phyloP scores from a whole-genome alignment of 164 flowering plant species.

The Annona squamosa region DNA sequence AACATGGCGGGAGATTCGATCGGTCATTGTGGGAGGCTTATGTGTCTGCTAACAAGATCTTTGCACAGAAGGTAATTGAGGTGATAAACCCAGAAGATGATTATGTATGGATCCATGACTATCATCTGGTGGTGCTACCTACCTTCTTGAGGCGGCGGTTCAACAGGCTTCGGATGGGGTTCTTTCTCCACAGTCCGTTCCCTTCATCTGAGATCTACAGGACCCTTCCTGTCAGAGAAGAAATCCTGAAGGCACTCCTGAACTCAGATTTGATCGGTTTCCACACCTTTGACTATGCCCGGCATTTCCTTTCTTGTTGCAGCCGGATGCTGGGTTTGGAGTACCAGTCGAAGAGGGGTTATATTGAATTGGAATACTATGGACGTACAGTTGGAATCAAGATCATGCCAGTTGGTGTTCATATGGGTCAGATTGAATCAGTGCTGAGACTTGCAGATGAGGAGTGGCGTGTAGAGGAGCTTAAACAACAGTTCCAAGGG shows the following conservation, averaged over 20 bases:
- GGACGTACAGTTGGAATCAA: constrained; percentile 71
- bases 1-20: constrained; percentile 60
- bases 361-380: constrained; percentile 67
- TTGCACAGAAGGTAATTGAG: constrained; percentile 66
- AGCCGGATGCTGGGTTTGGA: constrained; percentile 77
- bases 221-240: constrained; percentile 72
- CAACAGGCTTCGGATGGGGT: constrained; percentile 58
- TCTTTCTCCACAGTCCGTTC: constrained; percentile 70
- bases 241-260: constrained; percentile 61
- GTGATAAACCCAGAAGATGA: constrained; percentile 78
- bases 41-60: constrained; percentile 65
- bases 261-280: constrained; percentile 70
- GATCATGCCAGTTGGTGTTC: constrained; percentile 77
- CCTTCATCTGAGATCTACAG: constrained; percentile 80
- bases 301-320: constrained; percentile 81
- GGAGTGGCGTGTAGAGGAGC: constrained; percentile 60
- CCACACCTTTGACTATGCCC: constrained; percentile 83
- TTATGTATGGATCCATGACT: constrained; percentile 79
- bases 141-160: constrained; percentile 62
- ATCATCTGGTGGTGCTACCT: constrained; percentile 78
- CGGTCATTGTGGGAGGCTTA: constrained; percentile 73
- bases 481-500: constrained; percentile 60
- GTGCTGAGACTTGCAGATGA: constrained; percentile 50
- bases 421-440: constrained; percentile 68
- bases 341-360: constrained; percentile 75